A percentile compares a stretch with the other conserved stretches of the same genome.
phyloP scores from a whole-genome alignment of 169 alveolate genomes.

The Miamiensis avidus region DNA sequence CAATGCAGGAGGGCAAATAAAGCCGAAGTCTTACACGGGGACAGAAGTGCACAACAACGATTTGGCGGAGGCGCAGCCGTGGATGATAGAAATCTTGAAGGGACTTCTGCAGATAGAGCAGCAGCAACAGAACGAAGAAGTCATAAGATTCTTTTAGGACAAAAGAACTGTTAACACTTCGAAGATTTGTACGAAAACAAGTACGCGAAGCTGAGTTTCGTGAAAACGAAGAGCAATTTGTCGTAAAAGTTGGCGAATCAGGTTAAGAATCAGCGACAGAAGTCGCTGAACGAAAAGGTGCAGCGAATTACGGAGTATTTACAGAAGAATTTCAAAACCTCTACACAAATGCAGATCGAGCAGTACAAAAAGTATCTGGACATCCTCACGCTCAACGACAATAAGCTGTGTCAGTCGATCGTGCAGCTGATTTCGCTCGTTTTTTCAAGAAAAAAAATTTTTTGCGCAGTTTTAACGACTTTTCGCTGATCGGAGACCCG shows the following conservation, averaged over 20 bases:
- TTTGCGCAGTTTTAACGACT: neutral
- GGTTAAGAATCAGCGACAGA: neutral
- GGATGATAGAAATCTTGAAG: neutral
- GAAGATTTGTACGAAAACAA: neutral
- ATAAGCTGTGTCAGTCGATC: neutral
- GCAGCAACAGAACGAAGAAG: neutral
- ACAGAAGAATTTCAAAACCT: too few relatives aligned
- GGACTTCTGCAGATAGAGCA: neutral
- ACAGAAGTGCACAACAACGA: neutral
- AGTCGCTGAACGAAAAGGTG: neutral
- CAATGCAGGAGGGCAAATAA: too few relatives aligned
- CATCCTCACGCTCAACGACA: neutral
- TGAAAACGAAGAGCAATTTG: neutral
- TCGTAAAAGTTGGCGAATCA: neutral
- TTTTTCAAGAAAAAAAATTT: neutral
- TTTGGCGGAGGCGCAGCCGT: neutral
- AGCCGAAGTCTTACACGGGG: neutral
- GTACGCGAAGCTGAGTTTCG: too few relatives aligned
- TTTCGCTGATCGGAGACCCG: neutral
- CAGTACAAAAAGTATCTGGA: neutral
- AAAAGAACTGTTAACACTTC: too few relatives aligned
- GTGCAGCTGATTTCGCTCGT: neutral
- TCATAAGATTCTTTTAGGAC: neutral
- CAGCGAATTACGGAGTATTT: too few relatives aligned
- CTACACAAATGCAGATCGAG: too few relatives aligned